A percentile compares a stretch with the other conserved stretches of the same genome.
Conservation (phyloP, 345 rosid genomes). For the Garcia nutans region DNA sequence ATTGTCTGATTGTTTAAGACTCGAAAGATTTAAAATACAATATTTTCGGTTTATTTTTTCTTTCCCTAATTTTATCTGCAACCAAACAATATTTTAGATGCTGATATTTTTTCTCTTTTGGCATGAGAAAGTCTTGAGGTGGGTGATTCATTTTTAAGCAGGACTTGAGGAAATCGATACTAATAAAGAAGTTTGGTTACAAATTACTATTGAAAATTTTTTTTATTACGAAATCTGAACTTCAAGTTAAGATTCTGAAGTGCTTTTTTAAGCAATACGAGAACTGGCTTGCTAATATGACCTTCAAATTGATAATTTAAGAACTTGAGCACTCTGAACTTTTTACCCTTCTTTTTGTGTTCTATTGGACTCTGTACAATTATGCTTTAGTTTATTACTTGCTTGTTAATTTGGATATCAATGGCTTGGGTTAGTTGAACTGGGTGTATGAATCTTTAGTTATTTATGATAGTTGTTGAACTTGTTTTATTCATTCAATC, state of each 20-base stretch:
- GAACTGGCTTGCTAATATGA: neutral
- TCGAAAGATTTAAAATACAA: neutral
- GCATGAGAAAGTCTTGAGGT: slow-evolving; percentile 1
- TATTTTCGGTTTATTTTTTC: neutral
- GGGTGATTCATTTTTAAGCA: neutral
- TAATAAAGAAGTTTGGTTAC: neutral
- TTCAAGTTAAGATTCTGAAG: neutral
- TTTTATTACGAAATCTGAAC: neutral
- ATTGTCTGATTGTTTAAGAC: neutral
- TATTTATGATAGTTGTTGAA: neutral
- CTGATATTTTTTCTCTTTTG: neutral
- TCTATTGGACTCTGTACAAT: neutral
- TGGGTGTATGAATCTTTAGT: too few relatives aligned
- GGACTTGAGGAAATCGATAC: neutral
- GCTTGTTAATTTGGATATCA: too few relatives aligned
- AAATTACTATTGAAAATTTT: neutral
- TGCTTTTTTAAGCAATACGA: neutral
- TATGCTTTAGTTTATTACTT: neutral
- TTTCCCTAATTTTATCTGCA: neutral
- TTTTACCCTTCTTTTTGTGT: neutral
- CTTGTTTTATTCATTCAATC: neutral
- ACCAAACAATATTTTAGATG: neutral
- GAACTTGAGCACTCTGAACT: neutral
- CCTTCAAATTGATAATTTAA: neutral
- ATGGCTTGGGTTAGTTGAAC: neutral